A percentile compares a stretch with the other conserved stretches of the same genome.
These are phyloP conservation scores for Musa troglodytarum DNA, from an alignment of 176 grass and related monocot species.

Conservation along the genomic window DNA sequence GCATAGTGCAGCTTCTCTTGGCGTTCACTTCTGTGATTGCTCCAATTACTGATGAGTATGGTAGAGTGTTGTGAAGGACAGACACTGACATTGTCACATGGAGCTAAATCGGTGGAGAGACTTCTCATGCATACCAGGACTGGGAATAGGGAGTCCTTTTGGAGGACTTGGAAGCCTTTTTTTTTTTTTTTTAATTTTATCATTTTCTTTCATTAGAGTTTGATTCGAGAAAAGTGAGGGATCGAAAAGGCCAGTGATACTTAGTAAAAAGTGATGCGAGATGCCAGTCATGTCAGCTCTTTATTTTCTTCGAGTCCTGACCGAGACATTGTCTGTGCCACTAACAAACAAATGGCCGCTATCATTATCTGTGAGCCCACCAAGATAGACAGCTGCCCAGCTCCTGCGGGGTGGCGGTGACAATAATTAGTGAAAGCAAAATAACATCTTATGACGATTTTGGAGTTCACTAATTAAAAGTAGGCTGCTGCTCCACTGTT, in stretches of 20 bases:
- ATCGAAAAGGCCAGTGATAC: not conserved
- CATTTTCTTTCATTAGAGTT: not conserved
- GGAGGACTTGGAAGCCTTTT: not conserved
- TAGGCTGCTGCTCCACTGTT: too few relatives aligned
- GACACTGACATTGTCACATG: conserved; percentile 49
- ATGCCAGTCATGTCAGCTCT: conserved; percentile 14
- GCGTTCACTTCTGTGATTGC: conserved; percentile 30
- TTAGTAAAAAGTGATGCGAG: not conserved
- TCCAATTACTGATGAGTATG: not conserved
- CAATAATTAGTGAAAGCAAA: too few relatives aligned
- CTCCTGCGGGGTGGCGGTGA: too few relatives aligned
- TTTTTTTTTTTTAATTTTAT: not conserved
- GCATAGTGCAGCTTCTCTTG: not conserved
- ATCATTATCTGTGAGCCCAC: conserved; percentile 17
- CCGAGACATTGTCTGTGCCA: conserved; percentile 20
- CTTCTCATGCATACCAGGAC: conserved; percentile 9
- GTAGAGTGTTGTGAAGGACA: not conserved
- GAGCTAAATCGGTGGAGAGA: conserved; percentile 27
- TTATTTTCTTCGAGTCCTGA: conserved; percentile 16
- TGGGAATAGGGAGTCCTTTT: not conserved
- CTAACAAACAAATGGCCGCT: conserved; percentile 17
- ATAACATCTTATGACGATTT: too few relatives aligned
- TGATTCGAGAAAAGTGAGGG: not conserved
- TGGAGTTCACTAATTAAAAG: too few relatives aligned
- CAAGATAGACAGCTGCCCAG: conserved; percentile 24